Conservation (phyloP, 768 basidiomycete genomes). For the Gymnopilus junonius region DNA sequence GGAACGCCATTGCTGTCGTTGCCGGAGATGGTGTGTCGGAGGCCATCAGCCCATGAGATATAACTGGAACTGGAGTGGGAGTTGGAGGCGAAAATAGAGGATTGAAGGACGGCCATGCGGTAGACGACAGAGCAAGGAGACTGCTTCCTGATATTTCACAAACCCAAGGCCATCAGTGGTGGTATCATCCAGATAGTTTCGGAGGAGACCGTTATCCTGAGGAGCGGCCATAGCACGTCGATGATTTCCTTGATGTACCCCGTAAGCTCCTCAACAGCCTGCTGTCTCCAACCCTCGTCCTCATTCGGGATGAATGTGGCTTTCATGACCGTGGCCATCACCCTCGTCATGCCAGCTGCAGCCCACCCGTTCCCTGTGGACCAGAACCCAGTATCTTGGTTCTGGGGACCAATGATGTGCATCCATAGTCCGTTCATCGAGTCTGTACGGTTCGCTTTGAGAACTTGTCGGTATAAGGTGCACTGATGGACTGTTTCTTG, state of each 20-base stretch:
- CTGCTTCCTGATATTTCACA: constrained; percentile 48
- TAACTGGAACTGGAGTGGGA: constrained; percentile 32
- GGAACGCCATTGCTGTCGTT: constrained; percentile 30
- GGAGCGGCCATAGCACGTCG: constrained; percentile 41
- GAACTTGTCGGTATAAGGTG: constrained; percentile 40
- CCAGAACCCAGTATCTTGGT: constrained; percentile 46
- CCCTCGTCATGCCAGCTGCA: constrained; percentile 68
- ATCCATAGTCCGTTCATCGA: constrained; percentile 40
- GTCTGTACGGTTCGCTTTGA: constrained; percentile 35
- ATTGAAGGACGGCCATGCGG: constrained; percentile 43
- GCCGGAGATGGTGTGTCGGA: constrained; percentile 31
- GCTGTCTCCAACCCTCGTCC: constrained; percentile 29
- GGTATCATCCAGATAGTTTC: constrained; percentile 44
- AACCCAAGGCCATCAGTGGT: constrained; percentile 37
- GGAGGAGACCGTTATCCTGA: constrained; percentile 38
- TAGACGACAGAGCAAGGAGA: constrained; percentile 45
- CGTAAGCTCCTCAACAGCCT: constrained; percentile 35
- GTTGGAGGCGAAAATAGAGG: constrained; percentile 27
- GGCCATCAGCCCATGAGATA: constrained; percentile 40
- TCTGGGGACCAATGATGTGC: constrained; percentile 46
- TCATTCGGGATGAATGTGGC: constrained; percentile 3
- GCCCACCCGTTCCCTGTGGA: constrained; percentile 74
- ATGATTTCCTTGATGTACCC: constrained; percentile 49
- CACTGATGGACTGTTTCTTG: constrained; percentile 43
- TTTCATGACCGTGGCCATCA: constrained; percentile 48